phyloP scores from a whole-genome alignment of 345 rosid genomes.

The Populus tremula region DNA sequence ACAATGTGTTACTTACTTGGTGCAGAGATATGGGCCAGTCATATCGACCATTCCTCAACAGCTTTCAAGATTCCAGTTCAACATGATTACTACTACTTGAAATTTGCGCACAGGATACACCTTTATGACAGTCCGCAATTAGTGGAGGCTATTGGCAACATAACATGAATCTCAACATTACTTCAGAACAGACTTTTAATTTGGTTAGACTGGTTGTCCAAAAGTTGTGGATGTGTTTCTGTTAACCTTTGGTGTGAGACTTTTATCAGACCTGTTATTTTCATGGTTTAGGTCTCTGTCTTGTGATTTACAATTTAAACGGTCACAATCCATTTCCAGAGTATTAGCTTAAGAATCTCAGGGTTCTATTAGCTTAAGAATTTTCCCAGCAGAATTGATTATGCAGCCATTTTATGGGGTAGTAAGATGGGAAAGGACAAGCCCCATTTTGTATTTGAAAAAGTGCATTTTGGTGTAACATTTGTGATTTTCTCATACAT shows the following conservation, averaged over 20 bases:
- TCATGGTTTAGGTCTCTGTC: constrained; percentile 1
- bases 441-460: background rate
- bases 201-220: background rate
- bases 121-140: background rate
- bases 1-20: constrained; percentile 10
- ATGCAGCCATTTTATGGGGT: background rate
- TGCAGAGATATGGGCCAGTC: constrained; percentile 90
- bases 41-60: constrained; percentile 97
- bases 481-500: background rate
- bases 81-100: constrained; percentile 73
- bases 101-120: background rate
- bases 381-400: background rate
- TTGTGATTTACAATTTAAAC: background rate
- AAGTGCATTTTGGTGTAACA: background rate
- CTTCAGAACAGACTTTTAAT: background rate
- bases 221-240: background rate
- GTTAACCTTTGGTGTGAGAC: background rate
- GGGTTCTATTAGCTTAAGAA: background rate
- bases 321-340: background rate
- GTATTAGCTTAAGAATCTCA: background rate
- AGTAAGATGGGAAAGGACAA: background rate
- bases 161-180: background rate
- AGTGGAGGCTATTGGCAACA: background rate
- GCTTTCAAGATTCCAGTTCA: constrained; percentile 95
- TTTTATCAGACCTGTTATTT: constrained; percentile 3